These are phyloP conservation scores for Phlebopus sp. DNA, from an alignment of 1,284 basidiomycete species.

Conservation along the genomic window DNA sequence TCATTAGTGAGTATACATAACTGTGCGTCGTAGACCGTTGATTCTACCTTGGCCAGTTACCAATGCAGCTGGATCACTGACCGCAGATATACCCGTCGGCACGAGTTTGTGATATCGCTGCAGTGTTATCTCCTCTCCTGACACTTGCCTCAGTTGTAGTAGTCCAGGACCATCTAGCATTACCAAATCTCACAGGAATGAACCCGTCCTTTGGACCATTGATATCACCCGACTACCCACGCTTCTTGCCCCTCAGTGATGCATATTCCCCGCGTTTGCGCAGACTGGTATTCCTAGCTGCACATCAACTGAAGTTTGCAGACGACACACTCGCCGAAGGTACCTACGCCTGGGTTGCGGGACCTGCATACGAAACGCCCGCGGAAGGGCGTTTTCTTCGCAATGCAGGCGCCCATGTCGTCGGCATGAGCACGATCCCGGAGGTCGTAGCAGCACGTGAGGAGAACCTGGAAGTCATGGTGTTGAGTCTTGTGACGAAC, in stretches of 20 bases:
- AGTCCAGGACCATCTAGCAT: conserved; percentile 77
- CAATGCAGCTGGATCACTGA: conserved; percentile 80
- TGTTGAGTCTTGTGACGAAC: conserved; percentile 81
- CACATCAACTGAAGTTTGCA: conserved; percentile 51
- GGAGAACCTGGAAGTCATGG: conserved; percentile 70
- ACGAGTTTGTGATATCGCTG: conserved; percentile 56
- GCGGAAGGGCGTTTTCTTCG: conserved; percentile 77
- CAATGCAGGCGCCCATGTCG: conserved; percentile 74
- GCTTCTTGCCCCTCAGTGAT: conserved; percentile 78
- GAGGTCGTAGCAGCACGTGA: conserved; percentile 82
- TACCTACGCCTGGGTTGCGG: conserved; percentile 82
- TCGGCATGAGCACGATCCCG: conserved; percentile 89
- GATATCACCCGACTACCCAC: conserved; percentile 49
- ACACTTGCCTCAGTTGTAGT: conserved; percentile 58
- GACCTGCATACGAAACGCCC: conserved; percentile 82
- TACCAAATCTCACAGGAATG: conserved; percentile 75
- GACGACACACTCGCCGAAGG: conserved; percentile 63
- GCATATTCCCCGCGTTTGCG: conserved; percentile 75
- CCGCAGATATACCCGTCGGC: conserved; percentile 70
- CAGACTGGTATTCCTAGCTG: conserved; percentile 65
- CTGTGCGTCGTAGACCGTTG: neutral
- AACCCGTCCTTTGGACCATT: conserved; percentile 77
- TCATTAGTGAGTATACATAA: conserved; percentile 62
- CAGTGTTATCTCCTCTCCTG: conserved; percentile 5
- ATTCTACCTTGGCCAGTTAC: conserved; percentile 53